Evolutionary conservation across 768 basidiomycete species (phyloP).

Genomic region (Candolleomyces efflorescens): DNA sequence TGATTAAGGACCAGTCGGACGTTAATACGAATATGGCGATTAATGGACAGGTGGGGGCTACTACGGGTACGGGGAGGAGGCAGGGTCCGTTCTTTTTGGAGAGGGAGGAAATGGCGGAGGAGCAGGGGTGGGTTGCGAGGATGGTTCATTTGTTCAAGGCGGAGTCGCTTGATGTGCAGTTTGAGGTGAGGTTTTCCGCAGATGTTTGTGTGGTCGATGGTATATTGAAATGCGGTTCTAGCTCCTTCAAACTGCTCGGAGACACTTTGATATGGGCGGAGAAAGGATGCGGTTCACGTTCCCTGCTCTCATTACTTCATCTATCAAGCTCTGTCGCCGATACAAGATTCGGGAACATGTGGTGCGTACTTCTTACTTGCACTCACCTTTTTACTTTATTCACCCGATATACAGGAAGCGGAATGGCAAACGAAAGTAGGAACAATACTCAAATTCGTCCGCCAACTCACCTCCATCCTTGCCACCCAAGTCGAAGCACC

Average conservation of each 20-base stretch:
- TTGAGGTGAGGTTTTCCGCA: slow-evolving; percentile 56
- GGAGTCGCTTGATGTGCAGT: slow-evolving; percentile 84
- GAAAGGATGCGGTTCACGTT: slow-evolving; percentile 97
- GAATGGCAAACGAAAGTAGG: slow-evolving; percentile 86
- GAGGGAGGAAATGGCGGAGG: slow-evolving; percentile 91
- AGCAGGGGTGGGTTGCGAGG: slow-evolving; percentile 97
- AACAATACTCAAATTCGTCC: slow-evolving; percentile 90
- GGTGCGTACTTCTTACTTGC: slow-evolving; percentile 31
- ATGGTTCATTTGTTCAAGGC: slow-evolving; percentile 96
- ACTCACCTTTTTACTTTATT: slow-evolving; percentile 1
- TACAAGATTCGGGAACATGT: slow-evolving; percentile 81
- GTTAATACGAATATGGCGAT: slow-evolving; percentile 24
- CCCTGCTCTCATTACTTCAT: slow-evolving; percentile 91
- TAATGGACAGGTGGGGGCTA: slow-evolving; percentile 29
- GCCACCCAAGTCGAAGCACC: slow-evolving; percentile 92
- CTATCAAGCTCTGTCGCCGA: slow-evolving; percentile 88
- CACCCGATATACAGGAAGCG: slow-evolving; percentile 48
- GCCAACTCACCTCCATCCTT: slow-evolving; percentile 90
- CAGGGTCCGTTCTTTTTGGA: slow-evolving; percentile 63
- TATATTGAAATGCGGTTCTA: slow-evolving; percentile 21
- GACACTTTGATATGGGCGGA: slow-evolving; percentile 86
- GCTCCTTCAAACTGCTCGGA: slow-evolving; percentile 88
- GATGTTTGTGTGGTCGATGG: no score
- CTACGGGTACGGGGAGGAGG: slow-evolving; percentile 30
- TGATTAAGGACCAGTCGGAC: slow-evolving; percentile 83